These are phyloP conservation scores for Trichosphaerium sp. DNA, from an alignment of 78 protist species.

Conservation along the genomic window DNA sequence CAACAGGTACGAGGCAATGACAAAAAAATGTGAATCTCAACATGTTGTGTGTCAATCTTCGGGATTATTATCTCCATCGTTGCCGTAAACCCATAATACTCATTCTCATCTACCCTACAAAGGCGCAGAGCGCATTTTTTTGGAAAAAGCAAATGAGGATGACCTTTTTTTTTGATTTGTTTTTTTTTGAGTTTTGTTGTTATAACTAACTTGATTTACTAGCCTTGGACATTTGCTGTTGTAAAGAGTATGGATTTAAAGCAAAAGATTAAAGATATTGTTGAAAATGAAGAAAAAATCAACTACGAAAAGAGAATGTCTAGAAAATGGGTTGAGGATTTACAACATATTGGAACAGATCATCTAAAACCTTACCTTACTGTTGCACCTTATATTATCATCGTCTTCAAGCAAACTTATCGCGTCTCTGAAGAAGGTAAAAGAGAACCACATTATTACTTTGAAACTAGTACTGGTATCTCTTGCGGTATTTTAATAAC, in stretches of 20 bases:
- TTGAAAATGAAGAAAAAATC: conserved; percentile 1
- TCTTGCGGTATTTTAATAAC: neutral
- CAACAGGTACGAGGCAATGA: too few species aligned
- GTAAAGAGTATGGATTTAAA: neutral
- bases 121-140: too few species aligned
- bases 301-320: conserved; percentile 9
- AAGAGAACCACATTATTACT: neutral
- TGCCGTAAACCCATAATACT: too few species aligned
- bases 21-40: too few species aligned
- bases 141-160: too few species aligned
- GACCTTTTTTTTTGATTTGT: too few species aligned
- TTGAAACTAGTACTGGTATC: neutral
- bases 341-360: conserved; percentile 1
- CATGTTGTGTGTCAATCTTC: too few species aligned
- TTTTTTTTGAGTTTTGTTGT: too few species aligned
- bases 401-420: conserved; percentile 8
- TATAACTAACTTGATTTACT: too few species aligned
- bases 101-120: too few species aligned
- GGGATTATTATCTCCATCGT: too few species aligned
- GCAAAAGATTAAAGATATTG: neutral
- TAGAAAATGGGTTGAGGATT: neutral
- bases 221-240: conserved; percentile 17
- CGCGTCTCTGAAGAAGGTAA: neutral
- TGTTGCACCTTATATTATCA: neutral
- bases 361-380: neutral